Conservation (phyloP, 768 basidiomycete genomes). For the Auriculariales sp. region DNA sequence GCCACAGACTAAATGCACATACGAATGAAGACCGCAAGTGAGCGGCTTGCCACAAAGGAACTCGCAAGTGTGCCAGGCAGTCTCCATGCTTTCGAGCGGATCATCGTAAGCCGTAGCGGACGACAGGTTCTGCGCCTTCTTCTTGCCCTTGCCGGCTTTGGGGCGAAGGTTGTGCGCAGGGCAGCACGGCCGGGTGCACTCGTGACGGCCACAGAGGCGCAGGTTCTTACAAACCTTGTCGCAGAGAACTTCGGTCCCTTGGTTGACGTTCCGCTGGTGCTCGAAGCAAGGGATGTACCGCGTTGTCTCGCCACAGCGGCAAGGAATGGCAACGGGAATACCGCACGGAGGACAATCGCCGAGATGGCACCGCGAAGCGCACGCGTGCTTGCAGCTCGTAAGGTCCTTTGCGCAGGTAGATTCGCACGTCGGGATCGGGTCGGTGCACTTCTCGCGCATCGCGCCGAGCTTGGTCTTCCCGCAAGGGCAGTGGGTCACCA, state of each 20-base stretch:
- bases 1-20: not conserved
- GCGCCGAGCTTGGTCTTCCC: constrained; percentile 39
- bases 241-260: constrained; percentile 52
- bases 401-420: constrained; percentile 52
- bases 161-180: constrained; percentile 58
- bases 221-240: constrained; percentile 65
- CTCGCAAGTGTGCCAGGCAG: constrained; percentile 74
- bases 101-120: constrained; percentile 7
- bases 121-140: constrained; percentile 19
- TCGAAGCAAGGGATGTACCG: constrained; percentile 38
- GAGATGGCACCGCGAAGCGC: constrained; percentile 36
- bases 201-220: constrained; percentile 75
- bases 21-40: constrained; percentile 55
- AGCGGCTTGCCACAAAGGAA: constrained; percentile 61
- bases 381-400: constrained; percentile 57
- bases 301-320: constrained; percentile 71
- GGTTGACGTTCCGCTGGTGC: constrained; percentile 20
- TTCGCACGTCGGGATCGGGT: constrained; percentile 69
- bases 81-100: constrained; percentile 34
- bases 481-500: constrained; percentile 69
- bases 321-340: constrained; percentile 55
- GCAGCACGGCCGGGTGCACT: constrained; percentile 76
- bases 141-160: constrained; percentile 45
- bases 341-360: constrained; percentile 75
- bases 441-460: constrained; percentile 36